These are phyloP conservation scores for Amaranthus cruentus DNA, from an alignment of 148 eudicot species.

Conservation along the genomic window DNA sequence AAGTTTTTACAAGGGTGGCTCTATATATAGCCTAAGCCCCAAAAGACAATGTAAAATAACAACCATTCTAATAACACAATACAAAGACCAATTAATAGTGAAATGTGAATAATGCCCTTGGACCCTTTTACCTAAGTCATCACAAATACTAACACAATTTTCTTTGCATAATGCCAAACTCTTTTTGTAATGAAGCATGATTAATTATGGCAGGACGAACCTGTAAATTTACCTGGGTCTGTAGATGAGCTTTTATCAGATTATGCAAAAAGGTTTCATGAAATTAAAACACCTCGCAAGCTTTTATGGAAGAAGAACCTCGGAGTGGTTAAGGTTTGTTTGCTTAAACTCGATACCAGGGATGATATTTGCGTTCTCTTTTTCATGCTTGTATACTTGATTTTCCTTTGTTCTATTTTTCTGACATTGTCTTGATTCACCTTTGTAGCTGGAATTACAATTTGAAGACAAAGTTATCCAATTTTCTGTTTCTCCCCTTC, in stretches of 20 bases:
- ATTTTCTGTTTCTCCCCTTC: conserved; percentile 85
- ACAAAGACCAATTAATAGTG: too few relatives aligned
- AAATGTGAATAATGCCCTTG: too few relatives aligned
- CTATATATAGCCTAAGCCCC: too few relatives aligned
- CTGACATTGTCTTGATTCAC: conserved; percentile 12
- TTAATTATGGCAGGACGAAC: conserved; percentile 68
- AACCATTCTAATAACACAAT: too few relatives aligned
- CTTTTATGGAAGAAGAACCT: conserved; percentile 95
- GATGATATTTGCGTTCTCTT: not conserved
- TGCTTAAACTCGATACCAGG: not conserved
- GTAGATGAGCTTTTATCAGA: conserved; percentile 75
- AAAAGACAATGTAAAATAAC: too few relatives aligned
- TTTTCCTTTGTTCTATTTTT: not conserved
- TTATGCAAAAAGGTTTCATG: conserved; percentile 88
- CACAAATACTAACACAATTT: too few relatives aligned
- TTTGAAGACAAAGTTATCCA: conserved; percentile 70
- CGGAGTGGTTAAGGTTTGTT: conserved; percentile 89
- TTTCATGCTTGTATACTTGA: not conserved
- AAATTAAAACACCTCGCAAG: conserved; percentile 94
- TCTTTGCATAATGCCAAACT: not conserved
- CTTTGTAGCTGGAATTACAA: conserved; percentile 76
- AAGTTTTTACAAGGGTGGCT: too few relatives aligned
- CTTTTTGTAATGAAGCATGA: conserved; percentile 10
- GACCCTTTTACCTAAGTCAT: too few relatives aligned
- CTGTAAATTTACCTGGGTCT: conserved; percentile 56